phyloP scores from a whole-genome alignment of 371 early-diverging fungal genomes.

The Sporodiniella umbellata region DNA sequence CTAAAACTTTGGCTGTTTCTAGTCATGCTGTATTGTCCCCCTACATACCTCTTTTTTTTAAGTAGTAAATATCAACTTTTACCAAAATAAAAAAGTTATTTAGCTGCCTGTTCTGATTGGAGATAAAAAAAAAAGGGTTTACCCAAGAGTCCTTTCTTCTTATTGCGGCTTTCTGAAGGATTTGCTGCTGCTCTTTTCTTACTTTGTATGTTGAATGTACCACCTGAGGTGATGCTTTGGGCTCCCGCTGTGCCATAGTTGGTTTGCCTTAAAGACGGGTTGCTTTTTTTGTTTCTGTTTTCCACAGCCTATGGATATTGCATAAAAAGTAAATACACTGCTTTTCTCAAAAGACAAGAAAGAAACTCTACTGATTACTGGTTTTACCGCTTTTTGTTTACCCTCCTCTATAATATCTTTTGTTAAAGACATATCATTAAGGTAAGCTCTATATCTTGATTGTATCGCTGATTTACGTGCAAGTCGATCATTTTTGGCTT shows the following conservation, averaged over 20 bases:
- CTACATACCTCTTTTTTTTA: too few relatives aligned
- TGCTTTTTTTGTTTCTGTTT: neutral
- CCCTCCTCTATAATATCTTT: neutral
- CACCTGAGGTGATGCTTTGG: neutral
- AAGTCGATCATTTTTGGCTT: conserved; percentile 1
- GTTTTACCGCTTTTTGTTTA: neutral
- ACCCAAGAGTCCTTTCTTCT: neutral
- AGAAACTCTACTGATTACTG: neutral
- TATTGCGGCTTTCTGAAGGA: neutral
- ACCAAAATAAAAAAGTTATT: too few relatives aligned
- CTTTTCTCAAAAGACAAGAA: neutral
- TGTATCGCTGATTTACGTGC: conserved; percentile 1
- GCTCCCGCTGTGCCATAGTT: conserved; percentile 1
- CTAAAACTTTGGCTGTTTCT: too few relatives aligned
- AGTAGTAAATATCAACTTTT: too few relatives aligned
- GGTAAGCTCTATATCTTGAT: neutral
- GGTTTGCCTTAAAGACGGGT: neutral
- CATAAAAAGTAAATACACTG: neutral
- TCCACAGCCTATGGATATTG: neutral
- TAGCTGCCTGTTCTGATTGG: neutral
- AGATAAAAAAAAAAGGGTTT: conserved; percentile 1
- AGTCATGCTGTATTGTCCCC: too few relatives aligned
- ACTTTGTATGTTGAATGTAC: neutral
- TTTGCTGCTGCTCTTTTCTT: conserved; percentile 1
- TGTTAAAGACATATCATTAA: neutral